Evolutionary conservation across 1,284 basidiomycete genomes (phyloP).

Genomic region (Boletus smithii): DNA sequence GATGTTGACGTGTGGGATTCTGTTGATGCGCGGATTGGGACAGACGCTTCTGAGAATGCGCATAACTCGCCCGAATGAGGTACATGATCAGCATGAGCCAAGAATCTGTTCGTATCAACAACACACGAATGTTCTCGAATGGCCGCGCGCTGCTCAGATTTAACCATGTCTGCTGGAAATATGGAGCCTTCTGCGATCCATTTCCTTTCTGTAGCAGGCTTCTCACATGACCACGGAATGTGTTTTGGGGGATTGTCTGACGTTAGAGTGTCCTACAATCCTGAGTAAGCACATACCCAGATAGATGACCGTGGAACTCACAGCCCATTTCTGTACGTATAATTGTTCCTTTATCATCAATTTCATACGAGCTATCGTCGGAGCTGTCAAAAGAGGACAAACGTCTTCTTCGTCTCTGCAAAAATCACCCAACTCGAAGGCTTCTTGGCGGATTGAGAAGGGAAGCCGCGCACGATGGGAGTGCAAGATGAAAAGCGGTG

Average conservation of each 20-base stretch:
- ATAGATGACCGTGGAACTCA: constrained; percentile 33
- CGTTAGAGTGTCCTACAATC: constrained; percentile 32
- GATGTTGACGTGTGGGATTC: constrained; percentile 2
- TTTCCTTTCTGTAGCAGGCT: constrained; percentile 25
- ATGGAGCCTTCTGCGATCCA: constrained; percentile 57
- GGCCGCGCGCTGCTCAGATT: constrained; percentile 21
- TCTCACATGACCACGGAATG: constrained; percentile 43
- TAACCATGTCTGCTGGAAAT: constrained; percentile 41
- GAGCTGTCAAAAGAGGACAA: constrained; percentile 37
- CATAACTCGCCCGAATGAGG: constrained; percentile 1
- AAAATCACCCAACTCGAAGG: constrained; percentile 25
- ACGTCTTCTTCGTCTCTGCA: constrained; percentile 16
- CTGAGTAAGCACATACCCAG: constrained; percentile 7
- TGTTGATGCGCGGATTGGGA: not conserved
- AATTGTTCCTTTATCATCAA: constrained; percentile 49
- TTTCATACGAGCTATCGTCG: constrained; percentile 52
- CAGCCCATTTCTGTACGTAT: constrained; percentile 51
- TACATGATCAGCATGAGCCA: not conserved
- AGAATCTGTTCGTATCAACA: not conserved
- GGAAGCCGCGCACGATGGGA: constrained; percentile 28
- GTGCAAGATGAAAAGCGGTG: constrained; percentile 26
- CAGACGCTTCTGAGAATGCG: constrained; percentile 3
- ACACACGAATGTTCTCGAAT: constrained; percentile 4
- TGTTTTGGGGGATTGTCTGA: constrained; percentile 40
- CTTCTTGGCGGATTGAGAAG: constrained; percentile 24